Percentiles rank a stretch among this genome's conserved stretches.
phyloP scores from a whole-genome alignment of 192 early-diverging fungal genomes.

The Entomortierella parvispora region DNA sequence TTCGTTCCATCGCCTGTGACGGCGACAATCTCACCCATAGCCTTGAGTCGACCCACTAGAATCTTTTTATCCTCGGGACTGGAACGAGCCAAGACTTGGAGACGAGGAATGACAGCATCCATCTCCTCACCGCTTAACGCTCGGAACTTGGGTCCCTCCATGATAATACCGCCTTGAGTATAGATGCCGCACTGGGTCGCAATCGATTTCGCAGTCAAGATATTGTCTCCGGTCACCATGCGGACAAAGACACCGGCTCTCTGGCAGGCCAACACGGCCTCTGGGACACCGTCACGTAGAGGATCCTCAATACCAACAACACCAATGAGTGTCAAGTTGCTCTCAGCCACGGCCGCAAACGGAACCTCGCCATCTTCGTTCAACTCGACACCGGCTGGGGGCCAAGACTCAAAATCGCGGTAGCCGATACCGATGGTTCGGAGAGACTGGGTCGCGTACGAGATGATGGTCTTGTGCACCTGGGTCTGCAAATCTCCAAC shows the following conservation, averaged over 20 bases:
- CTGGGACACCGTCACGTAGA: conserved; percentile 92
- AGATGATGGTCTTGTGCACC: conserved; percentile 65
- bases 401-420: conserved; percentile 79
- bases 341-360: conserved; percentile 62
- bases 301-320: conserved; percentile 98
- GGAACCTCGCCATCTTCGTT: conserved; percentile 63
- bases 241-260: conserved; percentile 94
- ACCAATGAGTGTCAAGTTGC: conserved; percentile 78
- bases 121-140: conserved; percentile 84
- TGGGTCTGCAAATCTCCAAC: conserved; percentile 37
- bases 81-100: conserved; percentile 95
- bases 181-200: conserved; percentile 95
- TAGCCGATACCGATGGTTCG: conserved; percentile 93
- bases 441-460: conserved; percentile 83
- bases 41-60: conserved; percentile 87
- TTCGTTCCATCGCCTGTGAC: conserved; percentile 99
- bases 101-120: conserved; percentile 89
- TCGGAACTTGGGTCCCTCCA: conserved; percentile 97
- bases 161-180: conserved; percentile 85
- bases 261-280: conserved; percentile 89
- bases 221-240: conserved; percentile 99
- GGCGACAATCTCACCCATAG: conserved; percentile 94
- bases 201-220: conserved; percentile 93
- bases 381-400: conserved; percentile 47
- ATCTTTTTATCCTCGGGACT: conserved; percentile 97